Evolutionary conservation across 2,329 filamentous ascomycete genomes (phyloP), one percentile per base, ranked within the genome.

Genomic region (Fusarium metavorans): DNA sequence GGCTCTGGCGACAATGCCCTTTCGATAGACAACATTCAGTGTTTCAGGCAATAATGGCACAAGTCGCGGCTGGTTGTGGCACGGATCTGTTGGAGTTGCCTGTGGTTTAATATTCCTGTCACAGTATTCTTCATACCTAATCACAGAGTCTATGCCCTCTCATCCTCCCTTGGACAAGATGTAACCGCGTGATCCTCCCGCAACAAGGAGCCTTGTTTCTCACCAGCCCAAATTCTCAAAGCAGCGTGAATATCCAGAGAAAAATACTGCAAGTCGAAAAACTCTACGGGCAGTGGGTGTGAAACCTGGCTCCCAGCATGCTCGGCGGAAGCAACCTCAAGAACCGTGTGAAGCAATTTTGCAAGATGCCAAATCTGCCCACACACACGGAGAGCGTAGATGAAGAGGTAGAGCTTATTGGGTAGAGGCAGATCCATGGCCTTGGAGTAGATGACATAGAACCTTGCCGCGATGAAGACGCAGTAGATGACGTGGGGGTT

Each of bases 211-310:
- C 56, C 34, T 20, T 35, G 23, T 30, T 59, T 41, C 65, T 64
- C 41, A n/a, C 58, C 50, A 16, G 48, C 67, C 67, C 63, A 66
- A n/a, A 20, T 32, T 6, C 57, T 25, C 25, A 69, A 30, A 3
- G 63, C 67, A 0, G 35, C 48, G 5, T 66, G 63, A 20, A 69
- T 69, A 20, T 66, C 67, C 14, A 69, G 30, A 5, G 63, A 69
- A 5, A 69, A 69, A 16, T 69, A 66, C 16, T 69, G 67, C 39
- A 69, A 25, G 18, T 69, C 63, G 11, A 61, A 69, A 7, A 69
- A 69, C 34, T 66, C 67, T 0, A 48, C 20, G 0, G 67, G 67
- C 2, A 69, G 14, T 16, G 56, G n/a, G 4, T 56, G 35, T 5
- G 27, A 30, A 18, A 43, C 20, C 3, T 25, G 56, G 1, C 25